Conservation (phyloP, 495 filamentous ascomycete genomes). For the Pyronema omphalodes region DNA sequence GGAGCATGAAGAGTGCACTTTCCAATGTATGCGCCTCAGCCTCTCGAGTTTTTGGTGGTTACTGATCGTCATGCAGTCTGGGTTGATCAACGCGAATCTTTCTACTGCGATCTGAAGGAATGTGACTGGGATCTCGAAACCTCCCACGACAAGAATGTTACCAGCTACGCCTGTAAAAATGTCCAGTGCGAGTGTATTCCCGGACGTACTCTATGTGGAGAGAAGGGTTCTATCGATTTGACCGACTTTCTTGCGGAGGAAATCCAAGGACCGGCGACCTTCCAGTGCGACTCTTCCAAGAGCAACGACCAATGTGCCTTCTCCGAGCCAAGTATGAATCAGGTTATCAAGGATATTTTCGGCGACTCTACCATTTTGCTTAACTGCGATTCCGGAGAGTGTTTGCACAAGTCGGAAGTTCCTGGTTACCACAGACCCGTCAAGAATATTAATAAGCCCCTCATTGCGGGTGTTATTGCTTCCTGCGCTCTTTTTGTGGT, state of each 20-base stretch:
- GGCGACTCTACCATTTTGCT: slow-evolving; percentile 78
- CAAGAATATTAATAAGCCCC: slow-evolving; percentile 90
- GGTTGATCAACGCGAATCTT: slow-evolving; percentile 84
- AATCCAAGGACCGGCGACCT: slow-evolving; percentile 74
- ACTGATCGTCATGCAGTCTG: slow-evolving; percentile 41
- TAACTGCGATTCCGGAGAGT: slow-evolving; percentile 72
- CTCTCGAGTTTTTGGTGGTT: background rate
- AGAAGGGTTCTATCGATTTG: slow-evolving; percentile 78
- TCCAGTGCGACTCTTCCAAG: slow-evolving; percentile 41
- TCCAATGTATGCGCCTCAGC: slow-evolving; percentile 51
- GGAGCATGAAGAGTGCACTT: slow-evolving; percentile 49
- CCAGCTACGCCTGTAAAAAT: slow-evolving; percentile 65
- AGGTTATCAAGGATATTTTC: slow-evolving; percentile 69
- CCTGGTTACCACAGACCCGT: slow-evolving; percentile 77
- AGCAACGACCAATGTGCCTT: slow-evolving; percentile 51
- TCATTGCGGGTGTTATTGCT: slow-evolving; percentile 89
- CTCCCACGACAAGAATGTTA: slow-evolving; percentile 54
- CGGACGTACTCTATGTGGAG: slow-evolving; percentile 82
- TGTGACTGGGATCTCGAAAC: slow-evolving; percentile 55
- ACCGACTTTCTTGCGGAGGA: slow-evolving; percentile 60
- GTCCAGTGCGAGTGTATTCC: slow-evolving; percentile 75
- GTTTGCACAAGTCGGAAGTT: slow-evolving; percentile 75
- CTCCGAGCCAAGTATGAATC: slow-evolving; percentile 76
- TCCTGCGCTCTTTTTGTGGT: slow-evolving; percentile 75
- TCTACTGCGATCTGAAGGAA: slow-evolving; percentile 76